Percentiles rank a stretch among this genome's conserved stretches.
These are phyloP conservation scores for Tagetes patula DNA, from an alignment of 129 eudicot genomes.

Conservation along the genomic window DNA sequence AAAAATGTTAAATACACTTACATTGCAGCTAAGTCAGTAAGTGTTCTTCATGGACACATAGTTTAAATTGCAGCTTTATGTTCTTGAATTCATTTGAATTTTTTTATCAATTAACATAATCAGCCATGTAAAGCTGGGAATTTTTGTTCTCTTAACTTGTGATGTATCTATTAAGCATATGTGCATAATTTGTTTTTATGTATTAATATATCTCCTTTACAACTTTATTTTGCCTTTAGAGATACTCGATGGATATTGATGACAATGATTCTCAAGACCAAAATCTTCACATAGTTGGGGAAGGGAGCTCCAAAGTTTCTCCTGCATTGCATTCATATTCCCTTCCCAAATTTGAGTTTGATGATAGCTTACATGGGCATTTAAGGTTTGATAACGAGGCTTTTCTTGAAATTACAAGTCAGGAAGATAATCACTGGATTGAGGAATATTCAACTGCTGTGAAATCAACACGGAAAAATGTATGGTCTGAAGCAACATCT, in stretches of 20 bases:
- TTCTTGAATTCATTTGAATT: conserved; percentile 2
- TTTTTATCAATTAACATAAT: conserved; percentile 11
- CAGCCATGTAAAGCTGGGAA: neutral
- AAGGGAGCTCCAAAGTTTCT: conserved; percentile 67
- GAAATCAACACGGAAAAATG: conserved; percentile 74
- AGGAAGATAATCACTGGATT: conserved; percentile 92
- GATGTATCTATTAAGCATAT: neutral
- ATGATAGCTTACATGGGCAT: conserved; percentile 68
- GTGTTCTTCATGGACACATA: neutral
- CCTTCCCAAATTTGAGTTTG: conserved; percentile 91
- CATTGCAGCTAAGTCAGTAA: neutral
- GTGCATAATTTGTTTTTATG: conserved; percentile 9
- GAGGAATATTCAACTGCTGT: conserved; percentile 81
- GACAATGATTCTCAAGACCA: conserved; percentile 74
- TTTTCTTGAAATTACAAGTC: conserved; percentile 87
- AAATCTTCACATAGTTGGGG: conserved; percentile 67
- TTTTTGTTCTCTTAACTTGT: neutral
- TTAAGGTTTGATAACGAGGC: conserved; percentile 92
- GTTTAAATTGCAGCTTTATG: conserved; percentile 5
- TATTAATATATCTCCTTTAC: conserved; percentile 15
- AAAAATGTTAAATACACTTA: neutral
- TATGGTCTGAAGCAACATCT: conserved; percentile 99
- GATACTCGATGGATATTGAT: conserved; percentile 82
- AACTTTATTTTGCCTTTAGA: conserved; percentile 42
- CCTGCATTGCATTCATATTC: conserved; percentile 58